Percentiles rank a stretch among this genome's conserved stretches.
phyloP scores from a whole-genome alignment of 805 yeast genomes.

The Suhomyces faveliae region DNA sequence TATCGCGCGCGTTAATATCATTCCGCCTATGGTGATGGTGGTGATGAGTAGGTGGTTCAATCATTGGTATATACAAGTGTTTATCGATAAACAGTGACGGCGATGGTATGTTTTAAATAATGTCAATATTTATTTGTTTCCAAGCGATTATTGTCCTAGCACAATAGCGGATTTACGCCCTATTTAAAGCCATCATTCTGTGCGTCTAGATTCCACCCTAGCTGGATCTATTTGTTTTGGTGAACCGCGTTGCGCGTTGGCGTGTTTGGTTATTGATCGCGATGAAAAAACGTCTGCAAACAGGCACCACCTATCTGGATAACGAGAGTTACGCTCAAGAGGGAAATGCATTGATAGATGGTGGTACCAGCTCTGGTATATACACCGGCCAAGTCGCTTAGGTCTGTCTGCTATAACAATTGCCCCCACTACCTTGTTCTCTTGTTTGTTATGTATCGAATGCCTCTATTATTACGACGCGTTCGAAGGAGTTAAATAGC shows the following conservation, averaged over 20 bases:
- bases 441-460: not conserved
- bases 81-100: not conserved
- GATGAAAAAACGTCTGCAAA: not conserved
- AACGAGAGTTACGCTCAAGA: not conserved
- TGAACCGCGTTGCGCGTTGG: constrained; percentile 1
- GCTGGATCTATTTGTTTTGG: not conserved
- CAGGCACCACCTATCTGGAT: not conserved
- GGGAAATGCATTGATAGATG: not conserved
- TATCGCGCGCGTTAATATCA: not conserved
- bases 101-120: not conserved
- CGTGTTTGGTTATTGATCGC: not conserved
- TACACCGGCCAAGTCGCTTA: not conserved
- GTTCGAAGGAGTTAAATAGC: not conserved
- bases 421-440: not conserved
- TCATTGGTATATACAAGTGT: not conserved
- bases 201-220: not conserved
- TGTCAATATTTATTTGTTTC: not conserved
- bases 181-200: not conserved
- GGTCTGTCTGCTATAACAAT: not conserved
- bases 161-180: not conserved
- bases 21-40: not conserved
- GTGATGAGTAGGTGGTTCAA: not conserved
- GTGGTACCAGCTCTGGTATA: not conserved
- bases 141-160: not conserved
- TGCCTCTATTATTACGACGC: not conserved